Evolutionary conservation across 2,329 filamentous ascomycete genomes (phyloP).

Genomic region (Aureobasidium vineae): DNA sequence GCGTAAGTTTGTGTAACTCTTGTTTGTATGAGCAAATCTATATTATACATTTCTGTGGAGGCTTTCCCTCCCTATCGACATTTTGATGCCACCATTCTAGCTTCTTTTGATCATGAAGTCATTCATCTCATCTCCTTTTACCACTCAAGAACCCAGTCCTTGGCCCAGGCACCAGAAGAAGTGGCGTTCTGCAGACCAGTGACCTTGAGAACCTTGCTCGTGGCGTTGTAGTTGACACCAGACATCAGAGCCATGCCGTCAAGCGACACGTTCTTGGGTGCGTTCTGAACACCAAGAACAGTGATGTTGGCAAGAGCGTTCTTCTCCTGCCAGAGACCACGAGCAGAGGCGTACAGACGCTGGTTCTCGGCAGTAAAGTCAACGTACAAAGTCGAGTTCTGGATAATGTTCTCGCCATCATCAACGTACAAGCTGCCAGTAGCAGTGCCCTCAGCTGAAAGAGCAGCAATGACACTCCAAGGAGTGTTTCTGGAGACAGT

Average conservation of each 20-base stretch:
- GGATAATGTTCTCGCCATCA: conserved; percentile 67
- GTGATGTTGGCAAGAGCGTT: conserved; percentile 63
- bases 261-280: conserved; percentile 49
- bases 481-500: conserved; percentile 60
- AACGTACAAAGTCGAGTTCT: conserved; percentile 56
- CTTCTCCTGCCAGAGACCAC: conserved; percentile 55
- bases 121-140: background rate
- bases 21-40: background rate
- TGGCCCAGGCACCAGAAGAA: conserved; percentile 54
- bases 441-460: conserved; percentile 56
- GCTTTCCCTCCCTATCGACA: background rate
- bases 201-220: conserved; percentile 52
- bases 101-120: conserved; percentile 2
- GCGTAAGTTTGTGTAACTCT: background rate
- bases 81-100: background rate
- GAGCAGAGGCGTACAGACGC: conserved; percentile 50
- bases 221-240: conserved; percentile 52
- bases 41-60: conserved; percentile 1
- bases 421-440: conserved; percentile 67
- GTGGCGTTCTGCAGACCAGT: conserved; percentile 52
- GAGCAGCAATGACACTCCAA: conserved; percentile 66
- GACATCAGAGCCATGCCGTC: conserved; percentile 46
- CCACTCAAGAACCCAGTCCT: conserved; percentile 59
- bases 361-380: conserved; percentile 49
- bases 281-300: conserved; percentile 55